Evolutionary conservation across 192 early-diverging fungal genomes (phyloP).

Genomic region (Powellomyces hirtus): DNA sequence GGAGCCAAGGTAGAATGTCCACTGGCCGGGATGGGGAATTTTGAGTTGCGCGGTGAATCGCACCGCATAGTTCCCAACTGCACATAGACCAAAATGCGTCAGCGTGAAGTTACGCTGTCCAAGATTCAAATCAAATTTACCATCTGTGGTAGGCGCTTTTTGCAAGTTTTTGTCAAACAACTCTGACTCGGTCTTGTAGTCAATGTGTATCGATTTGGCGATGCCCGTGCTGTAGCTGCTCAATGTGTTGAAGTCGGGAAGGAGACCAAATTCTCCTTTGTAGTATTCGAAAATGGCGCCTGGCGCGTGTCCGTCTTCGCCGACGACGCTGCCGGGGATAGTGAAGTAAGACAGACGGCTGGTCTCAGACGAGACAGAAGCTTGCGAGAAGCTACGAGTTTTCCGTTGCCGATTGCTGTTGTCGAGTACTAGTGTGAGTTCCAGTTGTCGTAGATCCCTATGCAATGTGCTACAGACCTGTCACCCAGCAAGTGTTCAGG

Average conservation of each 20-base stretch:
- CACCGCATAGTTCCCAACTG: conserved; percentile 26
- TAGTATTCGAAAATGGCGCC: conserved; percentile 22
- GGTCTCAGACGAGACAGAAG: conserved; percentile 3
- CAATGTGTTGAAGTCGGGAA: conserved; percentile 29
- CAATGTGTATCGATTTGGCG: background rate
- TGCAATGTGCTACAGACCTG: background rate
- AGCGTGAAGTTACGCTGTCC: too few species aligned
- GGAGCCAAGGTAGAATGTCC: conserved; percentile 26
- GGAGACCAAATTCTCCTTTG: conserved; percentile 20
- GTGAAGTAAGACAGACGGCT: conserved; percentile 12
- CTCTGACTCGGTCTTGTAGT: conserved; percentile 5
- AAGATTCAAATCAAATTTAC: background rate
- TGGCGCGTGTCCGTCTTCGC: conserved; percentile 14
- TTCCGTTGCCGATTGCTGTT: background rate
- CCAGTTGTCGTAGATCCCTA: too few species aligned
- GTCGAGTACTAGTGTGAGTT: too few species aligned
- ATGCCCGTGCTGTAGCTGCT: background rate
- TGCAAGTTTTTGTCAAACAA: conserved; percentile 16
- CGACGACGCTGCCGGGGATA: background rate
- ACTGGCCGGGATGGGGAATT: conserved; percentile 24
- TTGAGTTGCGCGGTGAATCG: conserved; percentile 22
- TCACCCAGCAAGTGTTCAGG: background rate
- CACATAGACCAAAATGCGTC: background rate
- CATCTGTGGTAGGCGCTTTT: background rate
- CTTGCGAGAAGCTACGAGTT: conserved; percentile 3